Base-by-base conservation (phyloP, 1,284 basidiomycete species). In the Malassezia slooffiae region DNA sequence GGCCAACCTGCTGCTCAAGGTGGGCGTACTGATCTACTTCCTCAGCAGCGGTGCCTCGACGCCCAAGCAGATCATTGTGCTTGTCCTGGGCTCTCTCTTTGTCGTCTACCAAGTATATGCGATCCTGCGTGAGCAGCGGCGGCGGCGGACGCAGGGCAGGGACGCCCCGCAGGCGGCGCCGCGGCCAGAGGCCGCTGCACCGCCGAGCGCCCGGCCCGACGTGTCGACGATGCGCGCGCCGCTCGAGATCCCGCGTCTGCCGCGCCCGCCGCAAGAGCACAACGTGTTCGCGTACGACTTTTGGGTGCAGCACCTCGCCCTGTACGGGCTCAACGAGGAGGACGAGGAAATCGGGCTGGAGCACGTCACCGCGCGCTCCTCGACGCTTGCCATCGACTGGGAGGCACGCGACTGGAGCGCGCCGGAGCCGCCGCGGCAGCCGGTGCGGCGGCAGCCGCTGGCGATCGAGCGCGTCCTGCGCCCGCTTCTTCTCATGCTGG, bases 341-440 rank as follows among this genome's bases (percentile, higher is more conserved):
- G 46, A 42, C 28, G 23, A 4, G 7, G 35, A 28, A 7, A 48
- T 48, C 12, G 46, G 46, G 9, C 43, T 48, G 26, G 46, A 29
- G 23, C 46, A 43, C 19, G 36, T 29, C 13, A 13, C 40, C 24
- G 11, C 23, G 16, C 29, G 22, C 7, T 17, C 19, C 6, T 31
- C 12, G 17, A 32, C 35, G 22, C 34, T 9, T 22, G 38, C 32
- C 20, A 43, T 48, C 32, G 15, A 22, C 9, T 48, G 46, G 46
- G 33, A 17, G 17, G 8, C 22, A 4, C 21, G 23, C 19, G 38
- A 38, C 24, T 45, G 38, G 30, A 20, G 21, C 7, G 13, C 19
- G 15, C 28, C 28, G 12, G 22, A 21, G n/a, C 16, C 11, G 20
- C 17, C 19, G 29, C 12, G 9, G 24, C 28, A 15, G 24, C 29